Percentiles rank a stretch among this genome's conserved stretches.
Conservation (phyloP, 2,329 filamentous ascomycete genomes). For the Pyrenophora teres region DNA sequence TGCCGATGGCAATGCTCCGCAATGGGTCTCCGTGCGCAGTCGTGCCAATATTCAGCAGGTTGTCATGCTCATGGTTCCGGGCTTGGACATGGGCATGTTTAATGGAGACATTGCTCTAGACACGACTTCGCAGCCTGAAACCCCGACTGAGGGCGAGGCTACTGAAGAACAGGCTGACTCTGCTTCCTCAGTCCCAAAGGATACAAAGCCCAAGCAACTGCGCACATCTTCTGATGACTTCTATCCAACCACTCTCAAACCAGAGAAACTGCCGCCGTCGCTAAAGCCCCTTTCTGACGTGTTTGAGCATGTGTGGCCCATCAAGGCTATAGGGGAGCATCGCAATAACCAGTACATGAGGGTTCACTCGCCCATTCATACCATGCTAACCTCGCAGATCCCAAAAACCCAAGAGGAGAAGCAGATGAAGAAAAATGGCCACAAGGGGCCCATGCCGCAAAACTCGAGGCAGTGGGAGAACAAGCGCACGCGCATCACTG, state of each 20-base stretch:
- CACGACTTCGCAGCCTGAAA: background rate
- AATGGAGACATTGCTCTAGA: slow-evolving; percentile 54
- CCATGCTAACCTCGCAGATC: slow-evolving; percentile 77
- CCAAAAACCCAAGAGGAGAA: slow-evolving; percentile 73
- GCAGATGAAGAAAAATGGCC: slow-evolving; percentile 54
- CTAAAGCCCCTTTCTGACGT: slow-evolving; percentile 73
- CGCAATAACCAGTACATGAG: slow-evolving; percentile 64
- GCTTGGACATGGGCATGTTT: slow-evolving; percentile 90
- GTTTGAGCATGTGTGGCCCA: slow-evolving; percentile 87
- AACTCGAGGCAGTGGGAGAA: slow-evolving; percentile 71
- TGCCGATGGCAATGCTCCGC: slow-evolving; percentile 63
- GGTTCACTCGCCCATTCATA: slow-evolving; percentile 84
- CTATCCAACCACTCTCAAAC: slow-evolving; percentile 53
- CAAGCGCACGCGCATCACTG: slow-evolving; percentile 78
- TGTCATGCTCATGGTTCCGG: slow-evolving; percentile 89
- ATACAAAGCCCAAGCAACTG: slow-evolving; percentile 33
- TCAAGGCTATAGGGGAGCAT: slow-evolving; percentile 85
- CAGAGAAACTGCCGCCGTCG: slow-evolving; percentile 48
- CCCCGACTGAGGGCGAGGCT: background rate
- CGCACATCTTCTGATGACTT: slow-evolving; percentile 55
- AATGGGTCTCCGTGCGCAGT: slow-evolving; percentile 66
- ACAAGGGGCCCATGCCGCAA: slow-evolving; percentile 61
- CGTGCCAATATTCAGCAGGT: slow-evolving; percentile 68
- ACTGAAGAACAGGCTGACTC: slow-evolving; percentile 15
- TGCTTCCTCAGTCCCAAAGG: slow-evolving; percentile 10